Base-by-base conservation (phyloP, 192 early-diverging fungal genomes). In the Linderina pennispora region DNA sequence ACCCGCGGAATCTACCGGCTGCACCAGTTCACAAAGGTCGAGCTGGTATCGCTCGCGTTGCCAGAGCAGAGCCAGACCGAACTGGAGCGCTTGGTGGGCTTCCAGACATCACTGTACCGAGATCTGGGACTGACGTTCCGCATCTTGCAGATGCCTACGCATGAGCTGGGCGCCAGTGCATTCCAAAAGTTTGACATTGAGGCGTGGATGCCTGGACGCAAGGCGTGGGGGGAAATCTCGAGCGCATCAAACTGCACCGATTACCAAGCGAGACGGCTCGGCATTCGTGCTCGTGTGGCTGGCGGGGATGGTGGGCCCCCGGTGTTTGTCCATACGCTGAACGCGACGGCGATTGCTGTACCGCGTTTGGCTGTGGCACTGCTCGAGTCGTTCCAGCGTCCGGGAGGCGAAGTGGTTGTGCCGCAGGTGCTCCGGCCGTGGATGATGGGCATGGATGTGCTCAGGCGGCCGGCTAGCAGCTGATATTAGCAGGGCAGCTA, bases 11-110 rank as follows among this genome's bases (percentile, higher is more conserved):
- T 97, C 20, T 97, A 94, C 67, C 77, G 94, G 2, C 82, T 97
- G 16, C 91, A 97, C 69, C 94, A 94, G 53, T 97, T 97, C 53
- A 88, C 82, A 21, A 97, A 97, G 53, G 88, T 97, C 0, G 94
- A 97, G 50, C 66, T 97, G 45, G 92, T 97, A 77, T 77, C 76
- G 2, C 54, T 93, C 9, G 65, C 87, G 4, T 65, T 60, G 5
- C 80, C 80, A 0, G 77, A 76, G 13, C 53, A 79, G 40, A 88
- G 86, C 66, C 77, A 84, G 13, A 37, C 19, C 1, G 81, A 91
- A 45, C 62, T 93, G 17, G 67, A 82, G 7, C 82, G 90, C 28
- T 78, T 97, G 45, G 64, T 77, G 13, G 44, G 55, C 2, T 79
- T 94, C 43, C 91, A 97, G 51, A 71, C 79, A 26, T 53, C 77